Evolutionary conservation across 1,284 basidiomycete genomes (phyloP), one percentile per base, ranked within the genome.

Genomic region (Trichosporon inkin): DNA sequence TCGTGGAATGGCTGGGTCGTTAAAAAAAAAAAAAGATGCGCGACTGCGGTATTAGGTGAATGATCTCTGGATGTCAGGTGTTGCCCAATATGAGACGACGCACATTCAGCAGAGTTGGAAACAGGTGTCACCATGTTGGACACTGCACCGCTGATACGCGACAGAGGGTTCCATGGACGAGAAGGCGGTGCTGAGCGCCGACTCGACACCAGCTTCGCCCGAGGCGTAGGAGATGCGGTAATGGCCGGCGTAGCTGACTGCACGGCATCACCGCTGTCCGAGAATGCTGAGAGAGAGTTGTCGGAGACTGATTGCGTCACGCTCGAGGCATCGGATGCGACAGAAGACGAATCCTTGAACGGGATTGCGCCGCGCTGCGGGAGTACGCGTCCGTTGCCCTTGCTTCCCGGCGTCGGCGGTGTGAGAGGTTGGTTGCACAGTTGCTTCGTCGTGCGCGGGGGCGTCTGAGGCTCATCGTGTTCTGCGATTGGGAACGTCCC

Each of bases 401-500:
- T 36, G 36, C 52, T 37, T 10, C 11, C 19, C 14, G 35, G 22
- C 20, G 35, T 22, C 10, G 36, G 20, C 36, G 52, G 52, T 16
- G 35, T 53, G 8, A 53, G 22, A 13, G 35, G 35, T 36, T 38
- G 17, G 20, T 24, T 28, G 20, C 19, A 11, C 20, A 53, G 19
- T 35, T 39, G 14, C 35, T 38, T 38, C 36, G 20, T 53, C 19
- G 35, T 35, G 20, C 24, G 24, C 24, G 44, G 44, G 2, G 44
- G 44, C 44, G 44, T 49, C 16, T 28, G 60, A 1, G 58, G 52
- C 52, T 62, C 58, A 3, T 56, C 56, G 20, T 14, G 41, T 49
- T 64, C 62, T 20, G 56, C 54, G 13, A 61, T 62, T 10, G 55
- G 49, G 19, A 57, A 61, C 1, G 62, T 57, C 5, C 51, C 17